phyloP scores from a whole-genome alignment of 148 eudicot species.

The Rhododendron kiyosumense region DNA sequence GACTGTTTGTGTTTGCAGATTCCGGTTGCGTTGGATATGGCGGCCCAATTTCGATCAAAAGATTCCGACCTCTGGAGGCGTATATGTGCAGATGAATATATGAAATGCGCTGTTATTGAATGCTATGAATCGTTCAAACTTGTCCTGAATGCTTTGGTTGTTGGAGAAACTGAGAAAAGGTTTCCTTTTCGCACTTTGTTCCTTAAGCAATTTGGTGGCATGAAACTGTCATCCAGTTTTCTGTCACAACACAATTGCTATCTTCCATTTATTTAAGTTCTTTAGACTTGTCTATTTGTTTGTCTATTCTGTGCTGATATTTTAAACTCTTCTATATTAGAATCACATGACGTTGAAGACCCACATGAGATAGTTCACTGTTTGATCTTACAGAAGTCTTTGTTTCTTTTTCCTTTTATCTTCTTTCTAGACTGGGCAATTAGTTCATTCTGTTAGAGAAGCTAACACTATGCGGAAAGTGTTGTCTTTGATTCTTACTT shows the following conservation, averaged over 20 bases:
- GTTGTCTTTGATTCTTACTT: neutral
- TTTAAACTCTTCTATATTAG: conserved; percentile 24
- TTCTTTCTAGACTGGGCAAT: neutral
- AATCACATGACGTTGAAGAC: conserved; percentile 4
- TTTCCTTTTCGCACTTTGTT: conserved; percentile 15
- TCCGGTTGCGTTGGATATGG: conserved; percentile 51
- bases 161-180: conserved; percentile 81
- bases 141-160: conserved; percentile 48
- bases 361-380: neutral
- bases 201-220: conserved; percentile 3
- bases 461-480: neutral
- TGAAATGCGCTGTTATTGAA: conserved; percentile 49
- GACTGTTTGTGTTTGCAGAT: conserved; percentile 24
- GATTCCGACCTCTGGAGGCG: conserved; percentile 46
- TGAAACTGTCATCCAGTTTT: neutral
- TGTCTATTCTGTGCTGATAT: conserved; percentile 4
- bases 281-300: conserved; percentile 6
- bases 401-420: neutral
- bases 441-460: neutral
- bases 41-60: conserved; percentile 30
- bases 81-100: conserved; percentile 40
- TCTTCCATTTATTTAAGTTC: neutral
- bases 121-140: conserved; percentile 66
- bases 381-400: neutral
- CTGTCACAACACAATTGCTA: neutral